Base-by-base conservation (phyloP, 805 yeast genomes). In the Sugiyamaella marilandica region DNA sequence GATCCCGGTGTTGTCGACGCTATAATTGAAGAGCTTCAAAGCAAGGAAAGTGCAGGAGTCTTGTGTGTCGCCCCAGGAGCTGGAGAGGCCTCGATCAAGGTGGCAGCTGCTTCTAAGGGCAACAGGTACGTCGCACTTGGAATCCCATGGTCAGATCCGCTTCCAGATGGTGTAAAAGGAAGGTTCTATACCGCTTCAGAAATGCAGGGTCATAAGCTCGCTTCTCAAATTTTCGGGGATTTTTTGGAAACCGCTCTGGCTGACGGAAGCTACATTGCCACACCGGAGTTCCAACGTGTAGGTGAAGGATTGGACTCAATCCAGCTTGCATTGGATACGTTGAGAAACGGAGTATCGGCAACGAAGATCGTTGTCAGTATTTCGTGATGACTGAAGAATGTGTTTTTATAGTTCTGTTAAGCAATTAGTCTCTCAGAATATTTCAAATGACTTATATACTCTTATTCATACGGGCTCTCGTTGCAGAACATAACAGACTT, bases 281-380 rank as follows among this genome's bases (percentile, higher is more conserved):
- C 39, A n/a, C 50, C 50, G 13, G 33, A 19, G 2, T 24, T 41
- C 16, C 18, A 16, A 13, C 18, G 18, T 19, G 50, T 36, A n/a
- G 50, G 50, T 13, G 13, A 34, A 7, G 43, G 50, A 19, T 36
- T 47, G n/a, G 45, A 41, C 10, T 21, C 45, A 3, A 19, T 41
- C 32, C 45, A 41, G 34, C 14, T 16, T 21, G 52, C 33, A 3
- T 5, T 34, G 18, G 50, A 47, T n/a, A n/a, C 13, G 14, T 21
- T 35, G 24, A n/a, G 14, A 9, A 36, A 47, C 11, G 44, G 44
- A 18, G 50, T 47, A 16, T 47, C 50, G 2, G 50, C 50, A 3
- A 35, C 32, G 44, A 47, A 47, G 50, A 13, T 47, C 11, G 50
- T 47, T 35, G 44, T 47, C 16, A 34, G 37, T 14, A n/a, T 34